These are phyloP conservation scores for Phylloporus rhodoxanthus DNA, from an alignment of 768 basidiomycete genomes.

Conservation along the genomic window DNA sequence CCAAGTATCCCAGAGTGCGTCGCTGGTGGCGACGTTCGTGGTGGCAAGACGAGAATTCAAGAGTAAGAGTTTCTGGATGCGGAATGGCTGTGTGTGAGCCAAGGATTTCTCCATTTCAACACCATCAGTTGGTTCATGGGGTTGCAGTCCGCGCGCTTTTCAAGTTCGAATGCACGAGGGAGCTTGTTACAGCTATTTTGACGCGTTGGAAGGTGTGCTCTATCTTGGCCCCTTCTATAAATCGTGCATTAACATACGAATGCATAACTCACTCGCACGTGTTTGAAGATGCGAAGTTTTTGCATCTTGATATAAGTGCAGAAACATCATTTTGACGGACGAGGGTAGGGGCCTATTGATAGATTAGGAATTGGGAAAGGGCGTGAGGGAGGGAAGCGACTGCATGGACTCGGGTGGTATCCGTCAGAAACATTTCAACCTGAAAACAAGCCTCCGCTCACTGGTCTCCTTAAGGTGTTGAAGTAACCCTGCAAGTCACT, in stretches of 20 bases:
- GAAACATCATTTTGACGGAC: constrained; percentile 19
- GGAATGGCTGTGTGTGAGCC: neutral
- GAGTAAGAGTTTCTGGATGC: neutral
- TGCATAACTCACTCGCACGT: constrained; percentile 12
- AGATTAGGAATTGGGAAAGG: constrained; percentile 24
- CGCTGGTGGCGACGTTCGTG: neutral
- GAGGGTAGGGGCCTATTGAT: constrained; percentile 15
- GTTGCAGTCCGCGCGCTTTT: neutral
- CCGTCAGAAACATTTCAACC: too few species aligned
- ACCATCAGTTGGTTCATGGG: neutral
- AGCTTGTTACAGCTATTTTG: neutral
- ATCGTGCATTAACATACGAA: neutral
- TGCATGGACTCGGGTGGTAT: too few species aligned
- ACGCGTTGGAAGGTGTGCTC: neutral
- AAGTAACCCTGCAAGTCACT: too few species aligned
- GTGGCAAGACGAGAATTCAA: neutral
- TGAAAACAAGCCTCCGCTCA: too few species aligned
- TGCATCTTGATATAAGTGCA: constrained; percentile 26
- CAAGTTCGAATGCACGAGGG: neutral
- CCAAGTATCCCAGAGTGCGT: too few species aligned
- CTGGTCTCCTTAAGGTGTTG: too few species aligned
- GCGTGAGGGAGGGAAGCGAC: neutral
- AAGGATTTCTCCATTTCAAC: neutral
- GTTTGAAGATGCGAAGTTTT: constrained; percentile 7
- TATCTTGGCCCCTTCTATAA: neutral